Evolutionary conservation across 345 rosid genomes (phyloP), one percentile per base, ranked within the genome.

Genomic region (Brassica nigra): DNA sequence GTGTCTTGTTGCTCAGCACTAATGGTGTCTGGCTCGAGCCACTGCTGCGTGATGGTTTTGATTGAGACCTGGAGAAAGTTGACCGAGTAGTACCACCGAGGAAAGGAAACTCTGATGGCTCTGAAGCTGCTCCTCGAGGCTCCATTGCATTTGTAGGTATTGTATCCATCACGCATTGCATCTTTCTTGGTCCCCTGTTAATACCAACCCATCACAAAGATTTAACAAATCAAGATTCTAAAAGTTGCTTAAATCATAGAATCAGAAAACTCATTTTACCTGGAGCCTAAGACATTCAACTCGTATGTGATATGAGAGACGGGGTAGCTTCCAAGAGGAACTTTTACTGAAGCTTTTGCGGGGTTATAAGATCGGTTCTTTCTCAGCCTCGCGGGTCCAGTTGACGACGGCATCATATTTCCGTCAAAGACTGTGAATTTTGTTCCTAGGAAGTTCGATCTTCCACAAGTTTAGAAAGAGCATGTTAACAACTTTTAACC

Each of bases 361-460:
- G 79, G 39, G 62, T 85, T 87, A 78, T 78, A 82, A 55, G 84
- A 86, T 79, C 89, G 82, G 4, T 78, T 85, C 83, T 93, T 88
- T 66, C 81, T 85, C 73, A 86, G 82, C 85, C 85, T 89, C 4
- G 83, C 55, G n/a, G 85, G 85, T 85, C 62, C 86, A 0, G 87
- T 83, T 28, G 78, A 93, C 11, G 80, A 93, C 9, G 79, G 81
- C 55, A 89, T 83, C 34, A 87, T 77, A 70, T 94, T 95, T 6
- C 87, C 89, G 65, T 94, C 97, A 82, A 82, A 89, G 68, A 91
- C 83, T 14, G 91, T 87, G 86, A 94, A 94, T 86, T 94, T 92
- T 28, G 98, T 92, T 28, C 97, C 97, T 71, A 92, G 85, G 86
- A 95, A 95, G 90, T 91, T 95, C 9, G 99, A 95, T 81, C 97